Conservation (phyloP, 148 eudicot genomes). For the Limonium bicolor region DNA sequence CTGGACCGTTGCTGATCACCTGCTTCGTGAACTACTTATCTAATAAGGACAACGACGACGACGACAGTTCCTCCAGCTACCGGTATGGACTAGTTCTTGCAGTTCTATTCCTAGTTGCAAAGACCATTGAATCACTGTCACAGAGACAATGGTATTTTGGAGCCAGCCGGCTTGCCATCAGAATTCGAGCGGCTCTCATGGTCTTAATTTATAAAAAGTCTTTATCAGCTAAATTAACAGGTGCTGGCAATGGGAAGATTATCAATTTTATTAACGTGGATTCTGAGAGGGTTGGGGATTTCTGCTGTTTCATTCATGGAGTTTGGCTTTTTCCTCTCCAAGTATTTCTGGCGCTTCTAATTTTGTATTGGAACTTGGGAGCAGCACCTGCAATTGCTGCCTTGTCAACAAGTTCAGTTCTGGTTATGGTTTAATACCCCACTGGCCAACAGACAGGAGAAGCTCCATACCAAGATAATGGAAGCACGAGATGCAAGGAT, state of each 20-base stretch:
- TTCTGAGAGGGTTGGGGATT: conserved; percentile 78
- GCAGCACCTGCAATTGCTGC: conserved; percentile 62
- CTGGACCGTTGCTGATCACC: conserved; percentile 71
- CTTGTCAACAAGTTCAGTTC: conserved; percentile 36
- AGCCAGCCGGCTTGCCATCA: conserved; percentile 50
- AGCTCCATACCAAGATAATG: conserved; percentile 62
- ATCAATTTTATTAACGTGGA: conserved; percentile 58
- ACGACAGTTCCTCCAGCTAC: no score
- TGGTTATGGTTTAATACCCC: conserved; percentile 80
- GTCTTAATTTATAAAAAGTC: conserved; percentile 50
- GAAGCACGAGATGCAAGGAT: conserved; percentile 76
- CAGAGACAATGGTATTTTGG: conserved; percentile 92
- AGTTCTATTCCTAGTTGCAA: conserved; percentile 45
- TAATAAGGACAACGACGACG: conserved; percentile 21
- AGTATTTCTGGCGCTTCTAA: conserved; percentile 45
- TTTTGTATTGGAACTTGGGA: conserved; percentile 64
- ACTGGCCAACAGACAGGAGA: conserved; percentile 55
- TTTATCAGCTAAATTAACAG: conserved; percentile 39
- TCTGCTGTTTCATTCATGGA: conserved; percentile 57
- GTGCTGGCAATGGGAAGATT: conserved; percentile 40
- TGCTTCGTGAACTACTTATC: conserved; percentile 63
- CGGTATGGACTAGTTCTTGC: conserved; percentile 47
- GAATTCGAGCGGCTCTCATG: conserved; percentile 47
- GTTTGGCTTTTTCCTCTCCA: conserved; percentile 85
- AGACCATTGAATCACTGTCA: conserved; percentile 60